Percentiles rank a stretch among this genome's conserved stretches.
These are phyloP conservation scores for Podospora australis DNA, from an alignment of 495 filamentous ascomycete genomes.

Conservation along the genomic window DNA sequence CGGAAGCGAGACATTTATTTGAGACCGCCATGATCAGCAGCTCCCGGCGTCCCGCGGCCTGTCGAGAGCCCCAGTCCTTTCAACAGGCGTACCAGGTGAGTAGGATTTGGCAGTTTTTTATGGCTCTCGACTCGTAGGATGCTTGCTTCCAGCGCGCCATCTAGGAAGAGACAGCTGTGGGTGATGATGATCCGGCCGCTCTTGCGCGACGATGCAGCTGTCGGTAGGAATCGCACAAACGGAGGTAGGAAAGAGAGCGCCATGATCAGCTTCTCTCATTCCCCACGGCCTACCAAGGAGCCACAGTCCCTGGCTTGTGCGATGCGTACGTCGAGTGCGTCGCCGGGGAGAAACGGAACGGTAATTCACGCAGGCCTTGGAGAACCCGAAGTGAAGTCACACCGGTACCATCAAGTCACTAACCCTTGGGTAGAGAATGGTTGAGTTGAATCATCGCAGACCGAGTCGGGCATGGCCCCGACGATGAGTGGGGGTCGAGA, in stretches of 20 bases:
- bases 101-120: constrained; percentile 9
- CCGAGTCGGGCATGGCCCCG: neutral
- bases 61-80: constrained; percentile 10
- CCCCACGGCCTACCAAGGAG: neutral
- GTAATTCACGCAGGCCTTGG: constrained; percentile 2
- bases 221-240: neutral
- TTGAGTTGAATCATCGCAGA: constrained; percentile 1
- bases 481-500: neutral
- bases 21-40: constrained; percentile 1
- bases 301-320: constrained; percentile 1
- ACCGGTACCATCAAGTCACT: constrained; percentile 11
- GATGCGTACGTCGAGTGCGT: neutral
- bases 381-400: constrained; percentile 2
- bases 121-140: constrained; percentile 4
- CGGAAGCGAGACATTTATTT: neutral
- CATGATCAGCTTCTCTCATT: constrained; percentile 2
- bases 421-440: constrained; percentile 1
- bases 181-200: constrained; percentile 8
- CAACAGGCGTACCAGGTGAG: constrained; percentile 2
- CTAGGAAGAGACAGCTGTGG: neutral
- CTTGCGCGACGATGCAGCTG: constrained; percentile 1
- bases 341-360: constrained; percentile 1
- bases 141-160: constrained; percentile 3
- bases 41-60: constrained; percentile 3
- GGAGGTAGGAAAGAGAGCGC: constrained; percentile 1